Evolutionary conservation across 1,139 yeast genomes (phyloP), one percentile per base, ranked within the genome.

Genomic region (Geotrichum australiense): DNA sequence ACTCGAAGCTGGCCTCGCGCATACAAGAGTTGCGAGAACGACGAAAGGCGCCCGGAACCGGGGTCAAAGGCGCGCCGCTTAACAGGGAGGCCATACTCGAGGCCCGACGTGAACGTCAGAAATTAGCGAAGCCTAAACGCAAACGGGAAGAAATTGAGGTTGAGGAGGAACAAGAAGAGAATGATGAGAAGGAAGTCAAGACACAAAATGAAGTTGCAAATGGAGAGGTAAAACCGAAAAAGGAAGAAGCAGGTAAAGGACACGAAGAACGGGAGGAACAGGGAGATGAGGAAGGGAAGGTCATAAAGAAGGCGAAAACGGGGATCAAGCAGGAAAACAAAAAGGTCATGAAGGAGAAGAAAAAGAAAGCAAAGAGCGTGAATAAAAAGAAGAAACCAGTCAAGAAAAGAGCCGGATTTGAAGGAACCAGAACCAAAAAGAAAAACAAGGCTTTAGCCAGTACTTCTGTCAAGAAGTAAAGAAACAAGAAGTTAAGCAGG

Each of bases 1-100:
- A 86, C 53, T 78, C 76, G 22, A 78, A 81, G 59, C 71, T 91
- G 41, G 80, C 91, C 25, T 73, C 73, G 16, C 84, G 79, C 60
- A 89, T 91, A 50, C 74, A 69, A 47, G 69, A 64, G 22, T 60
- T 91, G 63, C 77, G 79, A 52, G 91, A 81, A 46, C 83, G 76
- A 62, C 77, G 99, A 57, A 89, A 82, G 56, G 98, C 97, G 0
- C 93, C 93, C 1, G 97, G 97, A 1, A 68, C 91, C 0, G 80
- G 76, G 35, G 78, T 71, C 12, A 70, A 73, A 3, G 95, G 94
- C 21, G 93, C 95, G 0, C 91, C 93, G 10, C 73, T 80, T 66
- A 74, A 59, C 43, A 55, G 72, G 36, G 71, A 67, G 23, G 68
- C 65, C 30, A 63, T 68, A 15, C 54, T 68, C 11, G 67, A 62